These are phyloP conservation scores for Colletotrichum sp. DNA, from an alignment of 2,329 filamentous ascomycete species.

Conservation along the genomic window DNA sequence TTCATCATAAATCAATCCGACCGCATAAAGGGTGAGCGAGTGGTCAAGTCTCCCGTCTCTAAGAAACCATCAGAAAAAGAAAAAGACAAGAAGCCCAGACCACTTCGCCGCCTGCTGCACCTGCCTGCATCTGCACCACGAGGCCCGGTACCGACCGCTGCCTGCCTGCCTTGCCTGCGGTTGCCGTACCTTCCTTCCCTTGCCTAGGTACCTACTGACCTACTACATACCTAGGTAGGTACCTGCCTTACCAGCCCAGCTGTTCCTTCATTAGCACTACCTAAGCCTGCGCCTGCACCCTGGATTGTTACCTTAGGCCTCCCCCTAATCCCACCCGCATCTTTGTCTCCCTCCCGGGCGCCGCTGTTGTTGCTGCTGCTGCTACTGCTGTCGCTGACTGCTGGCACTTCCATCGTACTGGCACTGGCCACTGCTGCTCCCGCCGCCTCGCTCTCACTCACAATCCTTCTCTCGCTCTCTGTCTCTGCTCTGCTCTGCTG, in stretches of 20 bases:
- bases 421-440: neutral
- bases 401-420: neutral
- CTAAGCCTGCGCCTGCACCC: conserved; percentile 13
- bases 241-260: neutral
- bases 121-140: neutral
- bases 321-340: neutral
- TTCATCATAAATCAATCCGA: neutral
- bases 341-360: conserved; percentile 5
- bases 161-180: neutral
- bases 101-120: neutral
- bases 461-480: neutral
- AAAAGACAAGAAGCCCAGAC: neutral
- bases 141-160: neutral
- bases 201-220: neutral
- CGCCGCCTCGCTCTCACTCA: neutral
- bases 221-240: neutral
- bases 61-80: neutral
- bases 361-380: neutral
- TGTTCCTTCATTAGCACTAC: neutral
- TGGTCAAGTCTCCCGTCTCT: neutral
- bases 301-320: neutral
- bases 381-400: neutral
- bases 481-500: neutral
- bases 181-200: neutral
- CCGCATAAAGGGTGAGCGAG: neutral